Percentiles rank a stretch among this genome's conserved stretches.
These are phyloP conservation scores for Ustulina deusta DNA, from an alignment of 2,329 filamentous ascomycete species.

Conservation along the genomic window DNA sequence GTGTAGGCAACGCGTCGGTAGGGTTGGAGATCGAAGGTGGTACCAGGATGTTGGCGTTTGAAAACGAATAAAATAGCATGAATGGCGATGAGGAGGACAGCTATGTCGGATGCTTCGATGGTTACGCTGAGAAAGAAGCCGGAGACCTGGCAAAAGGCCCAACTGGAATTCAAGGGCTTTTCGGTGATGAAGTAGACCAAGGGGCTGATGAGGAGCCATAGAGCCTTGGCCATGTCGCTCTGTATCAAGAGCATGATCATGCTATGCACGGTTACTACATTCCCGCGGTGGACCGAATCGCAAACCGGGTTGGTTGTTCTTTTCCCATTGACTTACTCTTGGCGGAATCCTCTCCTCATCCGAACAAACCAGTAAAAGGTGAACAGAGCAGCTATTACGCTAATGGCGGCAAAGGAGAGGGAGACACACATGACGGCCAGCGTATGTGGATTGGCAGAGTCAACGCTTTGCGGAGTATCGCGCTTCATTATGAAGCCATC, in stretches of 20 bases:
- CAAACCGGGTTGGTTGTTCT: not conserved
- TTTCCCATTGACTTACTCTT: conserved; percentile 66
- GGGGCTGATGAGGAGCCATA: conserved; percentile 76
- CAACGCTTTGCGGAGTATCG: conserved; percentile 4
- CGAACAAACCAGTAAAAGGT: conserved; percentile 78
- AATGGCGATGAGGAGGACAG: conserved; percentile 78
- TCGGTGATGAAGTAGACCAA: conserved; percentile 69
- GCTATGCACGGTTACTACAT: conserved; percentile 55
- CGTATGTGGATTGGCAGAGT: conserved; percentile 35
- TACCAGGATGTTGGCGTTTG: conserved; percentile 60
- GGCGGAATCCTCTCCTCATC: conserved; percentile 80
- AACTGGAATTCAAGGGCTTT: conserved; percentile 53
- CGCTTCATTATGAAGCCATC: conserved; percentile 35
- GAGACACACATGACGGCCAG: conserved; percentile 55
- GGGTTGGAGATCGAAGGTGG: conserved; percentile 75
- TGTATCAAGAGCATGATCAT: conserved; percentile 80
- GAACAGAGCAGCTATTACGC: conserved; percentile 66
- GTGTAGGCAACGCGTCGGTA: conserved; percentile 71
- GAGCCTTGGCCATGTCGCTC: conserved; percentile 77
- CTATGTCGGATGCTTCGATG: conserved; percentile 78
- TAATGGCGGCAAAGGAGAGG: conserved; percentile 61
- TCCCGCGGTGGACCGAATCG: not conserved
- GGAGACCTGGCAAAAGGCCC: conserved; percentile 73
- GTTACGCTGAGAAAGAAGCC: conserved; percentile 76
- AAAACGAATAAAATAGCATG: conserved; percentile 81